phyloP scores from a whole-genome alignment of 306 rosid species.

The Vigna unguiculata region DNA sequence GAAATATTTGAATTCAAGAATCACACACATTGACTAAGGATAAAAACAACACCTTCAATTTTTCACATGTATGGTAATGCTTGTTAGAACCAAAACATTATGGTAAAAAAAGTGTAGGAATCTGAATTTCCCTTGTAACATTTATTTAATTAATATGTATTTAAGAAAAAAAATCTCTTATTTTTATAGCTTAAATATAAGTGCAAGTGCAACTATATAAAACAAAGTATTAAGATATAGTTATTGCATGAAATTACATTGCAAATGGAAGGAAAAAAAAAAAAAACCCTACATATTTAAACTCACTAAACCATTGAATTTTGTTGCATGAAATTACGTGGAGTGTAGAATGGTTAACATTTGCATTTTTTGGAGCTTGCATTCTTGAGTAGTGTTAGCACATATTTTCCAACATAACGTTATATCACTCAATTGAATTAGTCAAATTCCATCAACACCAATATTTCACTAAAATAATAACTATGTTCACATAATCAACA shows the following conservation, averaged over 20 bases:
- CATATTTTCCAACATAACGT: conserved; percentile 24
- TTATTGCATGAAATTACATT: too few relatives aligned
- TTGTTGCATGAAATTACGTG: neutral
- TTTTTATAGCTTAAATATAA: neutral
- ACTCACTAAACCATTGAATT: neutral
- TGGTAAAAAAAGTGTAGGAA: too few relatives aligned
- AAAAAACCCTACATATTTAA: too few relatives aligned
- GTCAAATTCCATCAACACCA: conserved; percentile 20
- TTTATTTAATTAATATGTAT: too few relatives aligned
- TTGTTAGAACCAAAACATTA: too few relatives aligned
- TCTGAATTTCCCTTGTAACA: too few relatives aligned
- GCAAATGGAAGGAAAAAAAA: neutral
- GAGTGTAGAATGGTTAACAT: neutral
- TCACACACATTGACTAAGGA: conserved; percentile 6
- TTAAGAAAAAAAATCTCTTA: too few relatives aligned
- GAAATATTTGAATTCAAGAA: neutral
- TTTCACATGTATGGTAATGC: neutral
- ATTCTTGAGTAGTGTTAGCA: conserved; percentile 31
- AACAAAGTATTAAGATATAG: neutral
- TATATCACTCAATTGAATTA: conserved; percentile 30
- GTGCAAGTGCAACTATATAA: neutral
- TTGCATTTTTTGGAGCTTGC: neutral
- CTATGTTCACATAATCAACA: neutral
- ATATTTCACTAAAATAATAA: neutral
- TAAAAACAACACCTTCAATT: neutral